Base-by-base conservation (phyloP, 2,329 filamentous ascomycete species). In the Pseudogymnoascus sp. region DNA sequence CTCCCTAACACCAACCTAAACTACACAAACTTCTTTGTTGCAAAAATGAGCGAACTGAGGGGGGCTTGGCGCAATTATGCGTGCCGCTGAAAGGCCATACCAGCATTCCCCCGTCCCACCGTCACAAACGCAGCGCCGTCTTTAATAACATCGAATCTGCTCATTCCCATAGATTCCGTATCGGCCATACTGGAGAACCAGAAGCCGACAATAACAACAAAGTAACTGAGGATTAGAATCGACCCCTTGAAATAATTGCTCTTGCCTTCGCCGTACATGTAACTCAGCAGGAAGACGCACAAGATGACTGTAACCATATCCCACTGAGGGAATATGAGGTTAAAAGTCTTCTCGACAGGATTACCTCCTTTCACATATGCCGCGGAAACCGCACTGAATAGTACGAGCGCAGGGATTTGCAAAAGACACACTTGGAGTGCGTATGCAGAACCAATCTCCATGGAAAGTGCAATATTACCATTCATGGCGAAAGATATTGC, bases 241-340 rank as follows among this genome's bases (percentile, higher is more conserved):
- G 90, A 96, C 59, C 94, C 94, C 78, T 99, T 99, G 84, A 99
- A 99, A 75, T 99, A 99, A 75, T 99, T 99, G 79, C 92, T 97
- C 84, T 99, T 99, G 39, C 94, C 94, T 76, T 99, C 94, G 59
- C 93, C 90, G 69, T 97, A 96, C 79, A 99, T 93, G 78, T 97
- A 96, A 70, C 91, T 96, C 66, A 99, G 84, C 61, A 99, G 78
- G 77, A 99, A 96, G 16, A 99, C 91, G 70, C 93, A 97, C 14
- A 99, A 77, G 63, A 97, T 96, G 14, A 97, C 91, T 0, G 90
- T 96, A 11, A 97, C 87, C 90, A 99, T 95, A 73, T 99, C 94
- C 93, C 93, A 99, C 74, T 99, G 94, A 1, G 94, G 94, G 77
- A 99, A 97, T 47, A 97, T 90, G 34, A 99, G 82, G 35, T 86